Evolutionary conservation across 495 filamentous ascomycete species (phyloP).

Genomic region (Amniculicola lignicola): DNA sequence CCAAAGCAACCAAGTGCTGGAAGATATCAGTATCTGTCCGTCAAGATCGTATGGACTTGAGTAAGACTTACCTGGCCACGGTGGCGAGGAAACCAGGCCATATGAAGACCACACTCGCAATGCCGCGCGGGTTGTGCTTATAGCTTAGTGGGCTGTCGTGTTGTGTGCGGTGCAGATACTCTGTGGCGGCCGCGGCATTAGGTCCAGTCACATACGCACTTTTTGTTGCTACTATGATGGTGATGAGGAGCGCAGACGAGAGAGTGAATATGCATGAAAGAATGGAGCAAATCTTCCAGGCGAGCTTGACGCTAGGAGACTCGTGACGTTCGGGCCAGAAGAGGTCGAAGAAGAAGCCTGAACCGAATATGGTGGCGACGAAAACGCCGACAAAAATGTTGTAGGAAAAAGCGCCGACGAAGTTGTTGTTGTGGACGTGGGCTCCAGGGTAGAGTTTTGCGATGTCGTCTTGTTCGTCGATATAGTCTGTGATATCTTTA

Average conservation of each 20-base stretch:
- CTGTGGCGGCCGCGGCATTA: conserved; percentile 29
- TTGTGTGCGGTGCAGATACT: conserved; percentile 36
- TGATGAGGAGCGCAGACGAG: conserved; percentile 44
- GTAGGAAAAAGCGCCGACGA: conserved; percentile 49
- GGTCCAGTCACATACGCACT: conserved; percentile 42
- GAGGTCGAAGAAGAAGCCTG: conserved; percentile 55
- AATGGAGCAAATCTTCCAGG: conserved; percentile 50
- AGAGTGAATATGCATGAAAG: conserved; percentile 45
- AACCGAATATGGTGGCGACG: conserved; percentile 54
- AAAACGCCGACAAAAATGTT: conserved; percentile 55
- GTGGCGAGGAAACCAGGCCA: conserved; percentile 44
- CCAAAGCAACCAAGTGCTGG: conserved; percentile 25
- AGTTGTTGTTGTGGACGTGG: conserved; percentile 46
- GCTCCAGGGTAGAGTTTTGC: conserved; percentile 35
- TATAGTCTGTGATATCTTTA: conserved; percentile 42
- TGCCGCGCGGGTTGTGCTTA: conserved; percentile 40
- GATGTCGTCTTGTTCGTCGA: conserved; percentile 48
- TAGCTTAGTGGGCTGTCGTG: conserved; percentile 40
- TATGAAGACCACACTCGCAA: conserved; percentile 45
- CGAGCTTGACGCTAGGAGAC: conserved; percentile 43
- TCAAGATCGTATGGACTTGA: not conserved
- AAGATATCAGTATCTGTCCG: not conserved
- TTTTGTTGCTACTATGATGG: conserved; percentile 46
- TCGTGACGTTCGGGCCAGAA: conserved; percentile 53
- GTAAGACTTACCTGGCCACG: conserved; percentile 31